Base-by-base conservation (phyloP, 1,284 basidiomycete genomes). In the Grifola frondosa region DNA sequence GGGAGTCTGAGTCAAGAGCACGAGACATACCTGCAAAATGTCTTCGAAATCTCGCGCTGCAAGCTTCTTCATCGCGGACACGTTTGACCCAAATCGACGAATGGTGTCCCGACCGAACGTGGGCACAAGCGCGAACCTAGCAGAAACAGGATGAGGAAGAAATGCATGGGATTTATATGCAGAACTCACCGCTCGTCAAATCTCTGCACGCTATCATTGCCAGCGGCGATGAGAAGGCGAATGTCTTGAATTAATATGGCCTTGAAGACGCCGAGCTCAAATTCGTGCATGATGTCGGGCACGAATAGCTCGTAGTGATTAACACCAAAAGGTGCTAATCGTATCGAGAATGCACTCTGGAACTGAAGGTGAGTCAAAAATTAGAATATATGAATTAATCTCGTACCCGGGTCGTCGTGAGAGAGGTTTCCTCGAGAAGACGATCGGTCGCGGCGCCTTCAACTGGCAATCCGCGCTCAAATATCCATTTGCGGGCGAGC, bases 201-300 rank as follows among this genome's bases (percentile, higher is more conserved):
- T 6, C 28, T 29, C 3, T 42, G 29, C 3, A 52, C 33, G 4
- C 16, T 20, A 13, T 49, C 36, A 0, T 9, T 13, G 1, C 42
- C 48, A 6, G 35, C 13, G 17, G 37, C 28, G 16, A 24, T 48
- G 22, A 57, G 36, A 9, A 54, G 33, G 2, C 41, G 39, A 8
- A 50, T 24, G 8, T 46, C 31, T 15, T 50, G 45, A 2, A 33
- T 47, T 6, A 49, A 21, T 9, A 39, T 37, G 19, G 34, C 23
- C 25, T 50, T 50, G 66, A 68, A 73, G 0, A 65, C 56, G 3
- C 68, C 68, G 0, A 70, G 48, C 40, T 71, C 65, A 30, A 66
- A 53, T 40, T 72, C 64, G 40, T 72, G 69, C 49, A 72, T 33
- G 5, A 68, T 12, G 44, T 73, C 70, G 1, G 61, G 53, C 0